A percentile compares a stretch with the other conserved stretches of the same genome.
Evolutionary conservation across 305 asterid genomes (phyloP).

Genomic region (Fraxinus paxiana): DNA sequence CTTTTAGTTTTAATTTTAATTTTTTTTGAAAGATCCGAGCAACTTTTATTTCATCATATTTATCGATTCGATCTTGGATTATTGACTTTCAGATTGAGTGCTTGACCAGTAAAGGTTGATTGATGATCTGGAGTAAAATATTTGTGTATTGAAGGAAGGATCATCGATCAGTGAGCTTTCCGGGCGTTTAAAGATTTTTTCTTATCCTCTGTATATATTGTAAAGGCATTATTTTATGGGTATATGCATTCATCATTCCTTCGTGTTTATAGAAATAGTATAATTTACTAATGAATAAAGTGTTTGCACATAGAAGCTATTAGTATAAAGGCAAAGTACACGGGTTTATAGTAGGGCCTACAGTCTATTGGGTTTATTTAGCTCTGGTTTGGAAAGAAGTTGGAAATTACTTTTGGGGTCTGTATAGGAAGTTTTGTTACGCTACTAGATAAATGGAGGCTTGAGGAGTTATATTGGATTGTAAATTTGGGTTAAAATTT

Average conservation of each 20-base stretch:
- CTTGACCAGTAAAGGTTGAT: slow-evolving; percentile 21
- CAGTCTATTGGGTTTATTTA: background rate
- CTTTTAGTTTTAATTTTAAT: slow-evolving; percentile 14
- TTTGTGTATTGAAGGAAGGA: slow-evolving; percentile 17
- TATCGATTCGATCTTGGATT: slow-evolving; percentile 18
- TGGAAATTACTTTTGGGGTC: slow-evolving; percentile 7
- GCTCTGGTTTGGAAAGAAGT: slow-evolving; percentile 11
- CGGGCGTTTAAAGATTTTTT: background rate
- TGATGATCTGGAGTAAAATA: slow-evolving; percentile 36
- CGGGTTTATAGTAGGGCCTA: background rate
- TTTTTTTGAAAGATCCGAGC: slow-evolving; percentile 1
- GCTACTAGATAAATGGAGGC: background rate
- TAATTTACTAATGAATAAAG: slow-evolving; percentile 3
- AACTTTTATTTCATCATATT: background rate
- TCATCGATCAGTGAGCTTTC: slow-evolving; percentile 24
- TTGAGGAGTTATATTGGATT: background rate
- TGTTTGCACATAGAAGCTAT: background rate
- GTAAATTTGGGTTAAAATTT: slow-evolving; percentile 5
- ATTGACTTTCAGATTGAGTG: slow-evolving; percentile 28
- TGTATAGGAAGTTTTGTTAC: slow-evolving; percentile 5
- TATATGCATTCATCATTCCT: slow-evolving; percentile 11
- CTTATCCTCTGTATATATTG: slow-evolving; percentile 18
- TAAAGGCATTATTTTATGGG: slow-evolving; percentile 7
- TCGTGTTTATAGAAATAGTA: background rate
- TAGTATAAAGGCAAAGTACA: background rate